These are phyloP conservation scores for Phlyctochytrium planicorne DNA, from an alignment of 192 early-diverging fungal species.

Conservation along the genomic window DNA sequence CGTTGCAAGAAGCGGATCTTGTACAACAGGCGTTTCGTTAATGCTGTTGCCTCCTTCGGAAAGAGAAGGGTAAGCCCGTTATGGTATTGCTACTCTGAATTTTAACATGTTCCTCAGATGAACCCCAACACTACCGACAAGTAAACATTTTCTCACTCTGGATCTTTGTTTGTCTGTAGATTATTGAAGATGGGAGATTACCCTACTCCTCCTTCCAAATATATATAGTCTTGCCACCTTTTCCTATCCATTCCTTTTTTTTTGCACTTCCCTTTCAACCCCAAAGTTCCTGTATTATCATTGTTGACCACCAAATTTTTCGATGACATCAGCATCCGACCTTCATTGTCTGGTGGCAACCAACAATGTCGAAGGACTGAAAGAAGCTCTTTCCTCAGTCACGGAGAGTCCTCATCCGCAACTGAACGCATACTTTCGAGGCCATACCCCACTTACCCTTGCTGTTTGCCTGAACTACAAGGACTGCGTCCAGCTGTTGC, in stretches of 20 bases:
- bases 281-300: too few species aligned
- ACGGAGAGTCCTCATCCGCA: constrained; percentile 4
- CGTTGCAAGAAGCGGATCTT: constrained; percentile 95
- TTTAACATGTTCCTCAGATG: neutral
- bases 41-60: constrained; percentile 81
- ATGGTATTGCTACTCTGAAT: neutral
- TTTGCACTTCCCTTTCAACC: too few species aligned
- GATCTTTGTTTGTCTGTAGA: too few species aligned
- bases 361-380: constrained; percentile 15
- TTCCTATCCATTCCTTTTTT: too few species aligned
- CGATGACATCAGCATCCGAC: too few species aligned
- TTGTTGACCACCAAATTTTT: too few species aligned
- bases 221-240: too few species aligned
- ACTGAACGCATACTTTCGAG: constrained; percentile 29
- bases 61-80: constrained; percentile 79
- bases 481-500: constrained; percentile 35
- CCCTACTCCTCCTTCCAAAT: too few species aligned
- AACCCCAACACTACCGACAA: constrained; percentile 11
- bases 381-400: neutral
- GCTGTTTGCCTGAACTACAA: constrained; percentile 39
- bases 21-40: constrained; percentile 98
- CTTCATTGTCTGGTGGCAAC: constrained; percentile 23
- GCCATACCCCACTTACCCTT: constrained; percentile 51
- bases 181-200: too few species aligned
- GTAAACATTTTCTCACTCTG: too few species aligned